Evolutionary conservation across 257 asterid species (phyloP).

Genomic region (Forsythia suspensa): DNA sequence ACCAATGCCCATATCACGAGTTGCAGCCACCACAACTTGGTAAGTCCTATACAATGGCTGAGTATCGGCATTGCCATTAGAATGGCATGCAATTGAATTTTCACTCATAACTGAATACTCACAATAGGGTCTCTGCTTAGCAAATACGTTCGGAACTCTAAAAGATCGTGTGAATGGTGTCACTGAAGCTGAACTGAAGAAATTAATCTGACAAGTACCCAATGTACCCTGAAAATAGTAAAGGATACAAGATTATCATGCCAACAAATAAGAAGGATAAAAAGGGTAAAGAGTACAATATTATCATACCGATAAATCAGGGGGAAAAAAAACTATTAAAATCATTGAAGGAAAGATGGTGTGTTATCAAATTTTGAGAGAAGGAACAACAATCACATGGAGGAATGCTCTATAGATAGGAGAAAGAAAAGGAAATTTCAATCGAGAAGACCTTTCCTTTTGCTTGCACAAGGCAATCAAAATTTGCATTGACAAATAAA

Average conservation of each 20-base stretch:
- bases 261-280: background rate
- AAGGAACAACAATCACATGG: background rate
- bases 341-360: background rate
- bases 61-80: slow-evolving; percentile 33
- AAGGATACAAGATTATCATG: slow-evolving; percentile 16
- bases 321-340: background rate
- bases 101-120: slow-evolving; percentile 52
- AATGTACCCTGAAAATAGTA: slow-evolving; percentile 43
- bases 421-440: slow-evolving; percentile 1
- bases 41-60: slow-evolving; percentile 54
- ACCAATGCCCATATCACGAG: slow-evolving; percentile 87
- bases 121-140: slow-evolving; percentile 24
- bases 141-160: slow-evolving; percentile 21
- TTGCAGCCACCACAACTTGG: slow-evolving; percentile 96
- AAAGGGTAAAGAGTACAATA: background rate
- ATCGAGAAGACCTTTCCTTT: slow-evolving; percentile 52
- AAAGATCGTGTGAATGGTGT: slow-evolving; percentile 17
- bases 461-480: slow-evolving; percentile 25
- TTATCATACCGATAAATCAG: background rate
- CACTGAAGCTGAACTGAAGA: slow-evolving; percentile 24
- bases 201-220: slow-evolving; percentile 21
- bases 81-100: slow-evolving; percentile 33
- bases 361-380: background rate
- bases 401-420: background rate
- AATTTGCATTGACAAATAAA: slow-evolving; percentile 21